Percentiles rank a stretch among this genome's conserved stretches.
Evolutionary conservation across 2,329 filamentous ascomycete genomes (phyloP).

Genomic region (Polytolypa hystricis): DNA sequence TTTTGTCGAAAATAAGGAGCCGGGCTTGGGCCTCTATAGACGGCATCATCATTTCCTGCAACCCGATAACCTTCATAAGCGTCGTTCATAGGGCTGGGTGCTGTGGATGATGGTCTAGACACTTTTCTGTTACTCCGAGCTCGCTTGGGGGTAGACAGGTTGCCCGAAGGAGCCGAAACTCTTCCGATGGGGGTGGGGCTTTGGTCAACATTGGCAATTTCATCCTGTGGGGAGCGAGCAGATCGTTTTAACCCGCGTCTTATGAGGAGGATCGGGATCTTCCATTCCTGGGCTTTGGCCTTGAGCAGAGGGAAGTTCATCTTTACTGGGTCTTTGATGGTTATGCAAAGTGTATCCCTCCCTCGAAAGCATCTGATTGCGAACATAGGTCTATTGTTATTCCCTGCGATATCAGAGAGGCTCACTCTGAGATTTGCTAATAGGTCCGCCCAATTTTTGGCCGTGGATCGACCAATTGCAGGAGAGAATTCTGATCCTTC

Average conservation of each 20-base stretch:
- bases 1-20: too few species aligned
- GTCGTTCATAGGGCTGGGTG: too few species aligned
- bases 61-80: too few species aligned
- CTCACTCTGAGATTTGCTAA: neutral
- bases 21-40: too few species aligned
- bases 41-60: too few species aligned
- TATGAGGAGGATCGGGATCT: neutral
- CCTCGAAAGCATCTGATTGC: neutral
- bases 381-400: neutral
- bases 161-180: too few species aligned
- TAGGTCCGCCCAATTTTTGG: neutral
- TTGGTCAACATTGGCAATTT: too few species aligned
- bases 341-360: neutral
- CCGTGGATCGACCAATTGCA: neutral
- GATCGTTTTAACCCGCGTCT: neutral
- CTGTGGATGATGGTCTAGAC: too few species aligned
- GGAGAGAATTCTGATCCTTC: neutral
- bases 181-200: too few species aligned
- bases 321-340: neutral
- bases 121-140: too few species aligned
- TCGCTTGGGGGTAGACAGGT: too few species aligned
- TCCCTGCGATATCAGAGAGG: neutral
- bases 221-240: too few species aligned
- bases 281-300: neutral
- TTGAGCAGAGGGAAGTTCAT: neutral